Conservation (phyloP, 208 protist genomes). For the Leishmania braziliensis region DNA sequence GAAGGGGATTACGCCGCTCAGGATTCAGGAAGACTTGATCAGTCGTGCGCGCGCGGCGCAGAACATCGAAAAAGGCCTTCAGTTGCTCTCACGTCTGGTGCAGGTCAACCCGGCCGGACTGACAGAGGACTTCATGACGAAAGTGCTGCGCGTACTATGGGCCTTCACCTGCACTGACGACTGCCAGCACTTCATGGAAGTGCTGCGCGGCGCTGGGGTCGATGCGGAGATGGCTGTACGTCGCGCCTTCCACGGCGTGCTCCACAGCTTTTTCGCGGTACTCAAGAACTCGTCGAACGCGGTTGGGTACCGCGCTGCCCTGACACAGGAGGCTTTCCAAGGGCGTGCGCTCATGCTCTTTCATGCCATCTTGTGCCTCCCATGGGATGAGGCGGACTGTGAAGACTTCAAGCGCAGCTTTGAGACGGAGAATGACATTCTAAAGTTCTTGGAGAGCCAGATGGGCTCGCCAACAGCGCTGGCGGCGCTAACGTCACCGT, state of each 20-base stretch:
- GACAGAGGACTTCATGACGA: constrained; percentile 26
- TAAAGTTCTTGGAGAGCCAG: constrained; percentile 59
- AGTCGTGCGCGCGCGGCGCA: constrained; percentile 63
- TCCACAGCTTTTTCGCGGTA: constrained; percentile 39
- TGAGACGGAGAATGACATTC: constrained; percentile 48
- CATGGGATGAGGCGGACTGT: constrained; percentile 83
- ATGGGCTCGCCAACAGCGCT: constrained; percentile 60
- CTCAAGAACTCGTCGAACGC: constrained; percentile 27
- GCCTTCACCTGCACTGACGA: constrained; percentile 45
- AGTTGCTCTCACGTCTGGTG: constrained; percentile 47
- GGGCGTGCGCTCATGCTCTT: constrained; percentile 62
- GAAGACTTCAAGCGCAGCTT: constrained; percentile 60
- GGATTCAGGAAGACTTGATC: constrained; percentile 68
- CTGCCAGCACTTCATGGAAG: constrained; percentile 67
- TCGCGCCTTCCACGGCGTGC: constrained; percentile 62
- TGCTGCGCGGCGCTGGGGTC: constrained; percentile 64
- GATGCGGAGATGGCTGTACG: constrained; percentile 74
- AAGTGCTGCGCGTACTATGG: constrained; percentile 57
- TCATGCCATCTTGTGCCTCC: constrained; percentile 77
- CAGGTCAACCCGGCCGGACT: constrained; percentile 17
- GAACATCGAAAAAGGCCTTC: constrained; percentile 56
- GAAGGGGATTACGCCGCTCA: constrained; percentile 48
- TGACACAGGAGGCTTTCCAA: constrained; percentile 47
- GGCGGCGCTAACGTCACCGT: constrained; percentile 48
- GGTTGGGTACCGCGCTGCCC: constrained; percentile 38